Base-by-base conservation (phyloP, 768 basidiomycete species). In the Suillus ampliporus region DNA sequence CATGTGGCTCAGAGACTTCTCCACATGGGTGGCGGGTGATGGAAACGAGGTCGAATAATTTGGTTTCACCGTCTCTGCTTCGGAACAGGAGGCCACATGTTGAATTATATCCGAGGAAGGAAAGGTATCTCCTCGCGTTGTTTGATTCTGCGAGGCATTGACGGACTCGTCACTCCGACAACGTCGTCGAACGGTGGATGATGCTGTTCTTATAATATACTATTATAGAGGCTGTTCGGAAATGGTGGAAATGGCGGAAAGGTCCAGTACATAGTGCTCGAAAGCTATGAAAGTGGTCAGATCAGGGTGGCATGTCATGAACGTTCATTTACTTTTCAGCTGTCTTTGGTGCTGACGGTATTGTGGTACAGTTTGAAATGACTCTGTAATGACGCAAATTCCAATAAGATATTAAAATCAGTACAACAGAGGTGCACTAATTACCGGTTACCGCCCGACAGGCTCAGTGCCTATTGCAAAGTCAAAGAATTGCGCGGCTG, bases 261-360 rank as follows among this genome's bases (percentile, higher is more conserved):
- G 68, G 5, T 95, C 95, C 95, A 1, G 94, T 96, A 72, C 91
- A 94, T 58, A 97, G 78, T 4, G 88, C 86, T 48, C 94, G 86
- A 74, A 96, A 96, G 77, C 94, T 96, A 51, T 40, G 13, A 17
- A 57, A 57, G 10, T 56, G 41, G 10, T 70, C 40, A 74, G 64
- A 46, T 65, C 23, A 61, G 41, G 47, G 46, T 28, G 54, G 37
- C 21, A 46, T 28, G 57, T 57, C 21, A 35, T 47, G 37, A 14
- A 43, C 44, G 61, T 46, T 17, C 21, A 66, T 82, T 61, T 69
- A 94, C 94, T 95, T 95, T 82, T 94, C 90, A 63, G 79, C 80
- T 13, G 92, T 91, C 77, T 89, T 88, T 4, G 94, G 94, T 2
- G 84, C 85, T 9, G n/a, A n/a, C n/a, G n/a, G 80, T 76, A 71